Base-by-base conservation (phyloP, 2,329 filamentous ascomycete species). In the Fusarium miscanthi region DNA sequence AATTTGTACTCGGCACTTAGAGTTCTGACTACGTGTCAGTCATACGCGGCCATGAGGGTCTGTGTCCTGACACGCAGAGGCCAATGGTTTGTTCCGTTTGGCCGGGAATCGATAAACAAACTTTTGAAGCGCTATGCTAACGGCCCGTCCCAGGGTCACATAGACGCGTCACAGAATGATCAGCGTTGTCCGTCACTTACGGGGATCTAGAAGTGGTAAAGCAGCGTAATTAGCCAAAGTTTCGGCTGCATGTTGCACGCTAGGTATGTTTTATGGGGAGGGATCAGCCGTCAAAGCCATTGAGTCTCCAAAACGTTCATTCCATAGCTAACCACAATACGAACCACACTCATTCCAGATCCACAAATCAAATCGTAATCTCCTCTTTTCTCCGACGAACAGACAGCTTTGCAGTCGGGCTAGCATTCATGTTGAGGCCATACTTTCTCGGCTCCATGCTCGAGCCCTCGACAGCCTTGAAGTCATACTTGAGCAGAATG, bases 261-360 rank as follows among this genome's bases (percentile, higher is more conserved):
- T 3, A 30, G 19, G 8, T 0, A 12, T 6, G n/a, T 17, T 31
- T 13, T 11, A 23, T 17, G 0, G 2, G 1, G 21, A 0, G 3
- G 8, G 8, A 30, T 9, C 21, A 21, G 19, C 17, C 1, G 8
- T 27, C 8, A 10, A 1, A 10, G 25, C 19, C 12, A 27, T 21
- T 7, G 4, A 10, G 27, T 27, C 42, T 27, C 7, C 3, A 30
- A 21, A 46, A 1, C 19, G 16, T 21, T 46, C 19, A 27, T n/a
- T 30, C 25, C 11, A 13, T 21, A 11, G 8, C 25, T 10, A 27
- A 21, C 19, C 10, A 16, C 2, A 48, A 48, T 30, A 6, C n/a
- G 19, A n/a, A 2, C 19, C 4, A 19, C 25, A n/a, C 16, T 21
- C 16, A 21, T 16, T 4, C 17, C 30, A 35, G 0, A 25, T 10